A percentile compares a stretch with the other conserved stretches of the same genome.
These are phyloP conservation scores for Tolypocladium amazonense DNA, from an alignment of 2,329 filamentous ascomycete genomes.

Conservation along the genomic window DNA sequence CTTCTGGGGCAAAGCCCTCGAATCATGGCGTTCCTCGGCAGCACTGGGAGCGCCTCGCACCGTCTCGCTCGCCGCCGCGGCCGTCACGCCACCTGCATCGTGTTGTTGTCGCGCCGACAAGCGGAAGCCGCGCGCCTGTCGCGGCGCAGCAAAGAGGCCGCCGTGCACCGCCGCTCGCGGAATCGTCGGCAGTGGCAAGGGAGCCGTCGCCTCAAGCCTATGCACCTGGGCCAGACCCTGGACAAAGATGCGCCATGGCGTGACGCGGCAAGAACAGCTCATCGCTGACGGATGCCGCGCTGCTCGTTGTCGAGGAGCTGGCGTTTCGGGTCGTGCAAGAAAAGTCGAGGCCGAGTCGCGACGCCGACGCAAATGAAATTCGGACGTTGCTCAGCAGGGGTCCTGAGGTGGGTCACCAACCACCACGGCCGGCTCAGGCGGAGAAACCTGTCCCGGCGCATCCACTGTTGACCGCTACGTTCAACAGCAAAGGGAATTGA, in stretches of 20 bases:
- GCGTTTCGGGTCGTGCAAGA: background rate
- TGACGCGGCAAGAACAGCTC: constrained; percentile 36
- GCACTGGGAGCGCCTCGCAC: background rate
- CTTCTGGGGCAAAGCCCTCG: background rate
- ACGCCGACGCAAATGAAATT: background rate
- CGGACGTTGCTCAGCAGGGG: background rate
- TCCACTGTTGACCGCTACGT: background rate
- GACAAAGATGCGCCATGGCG: constrained; percentile 36
- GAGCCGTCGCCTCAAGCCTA: constrained; percentile 12
- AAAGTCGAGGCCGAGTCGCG: background rate
- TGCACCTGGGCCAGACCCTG: constrained; percentile 32
- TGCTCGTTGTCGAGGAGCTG: constrained; percentile 1
- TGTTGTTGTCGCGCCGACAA: constrained; percentile 9
- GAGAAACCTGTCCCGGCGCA: background rate
- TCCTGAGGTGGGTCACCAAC: background rate
- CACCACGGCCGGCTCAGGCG: background rate
- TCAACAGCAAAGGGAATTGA: background rate
- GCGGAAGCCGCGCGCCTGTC: constrained; percentile 7
- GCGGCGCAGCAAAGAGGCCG: background rate
- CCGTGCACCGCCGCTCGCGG: background rate
- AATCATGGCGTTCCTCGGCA: background rate
- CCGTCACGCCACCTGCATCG: constrained; percentile 2
- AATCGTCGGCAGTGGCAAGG: background rate
- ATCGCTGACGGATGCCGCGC: constrained; percentile 18
- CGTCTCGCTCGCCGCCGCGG: background rate